These are phyloP conservation scores for Rhizoctonia solani DNA, from an alignment of 1,284 basidiomycete genomes.

Conservation along the genomic window DNA sequence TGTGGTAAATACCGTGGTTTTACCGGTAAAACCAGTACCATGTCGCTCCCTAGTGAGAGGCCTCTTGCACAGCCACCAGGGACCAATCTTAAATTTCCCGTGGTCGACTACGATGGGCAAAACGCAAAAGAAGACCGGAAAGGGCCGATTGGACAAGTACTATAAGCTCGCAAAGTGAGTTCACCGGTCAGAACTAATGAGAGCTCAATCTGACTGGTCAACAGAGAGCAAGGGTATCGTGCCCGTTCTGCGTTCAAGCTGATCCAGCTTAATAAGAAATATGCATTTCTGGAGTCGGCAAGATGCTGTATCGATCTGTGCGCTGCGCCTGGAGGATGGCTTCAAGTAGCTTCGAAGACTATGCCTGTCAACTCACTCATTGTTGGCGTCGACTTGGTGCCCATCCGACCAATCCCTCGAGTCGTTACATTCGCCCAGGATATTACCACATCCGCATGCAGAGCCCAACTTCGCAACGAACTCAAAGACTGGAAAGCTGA, in stretches of 20 bases:
- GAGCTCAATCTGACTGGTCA: slow-evolving; percentile 37
- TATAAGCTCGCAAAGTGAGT: slow-evolving; percentile 89
- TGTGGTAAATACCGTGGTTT: too few relatives aligned
- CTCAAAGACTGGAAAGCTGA: slow-evolving; percentile 99
- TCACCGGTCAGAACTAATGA: background rate
- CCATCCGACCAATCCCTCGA: slow-evolving; percentile 95
- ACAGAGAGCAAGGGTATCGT: slow-evolving; percentile 96
- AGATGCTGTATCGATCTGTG: slow-evolving; percentile 98
- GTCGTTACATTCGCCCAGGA: slow-evolving; percentile 93
- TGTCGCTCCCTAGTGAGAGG: too few relatives aligned
- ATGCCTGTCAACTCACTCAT: slow-evolving; percentile 97
- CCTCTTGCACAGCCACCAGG: too few relatives aligned
- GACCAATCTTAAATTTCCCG: slow-evolving; percentile 21
- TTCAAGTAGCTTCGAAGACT: slow-evolving; percentile 97
- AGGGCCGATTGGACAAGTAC: slow-evolving; percentile 94
- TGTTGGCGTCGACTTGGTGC: slow-evolving; percentile 95
- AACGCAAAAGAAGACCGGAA: slow-evolving; percentile 87
- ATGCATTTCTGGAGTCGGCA: slow-evolving; percentile 86
- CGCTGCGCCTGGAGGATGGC: slow-evolving; percentile 98
- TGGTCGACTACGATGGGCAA: slow-evolving; percentile 61
- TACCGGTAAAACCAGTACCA: too few relatives aligned
- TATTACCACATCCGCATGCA: slow-evolving; percentile 92
- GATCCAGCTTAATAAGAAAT: slow-evolving; percentile 99
- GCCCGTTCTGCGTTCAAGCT: slow-evolving; percentile 99
- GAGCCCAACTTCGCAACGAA: slow-evolving; percentile 83